These are phyloP conservation scores for Cryptococcus sp. DNA, from an alignment of 1,284 basidiomycete species.

Conservation along the genomic window DNA sequence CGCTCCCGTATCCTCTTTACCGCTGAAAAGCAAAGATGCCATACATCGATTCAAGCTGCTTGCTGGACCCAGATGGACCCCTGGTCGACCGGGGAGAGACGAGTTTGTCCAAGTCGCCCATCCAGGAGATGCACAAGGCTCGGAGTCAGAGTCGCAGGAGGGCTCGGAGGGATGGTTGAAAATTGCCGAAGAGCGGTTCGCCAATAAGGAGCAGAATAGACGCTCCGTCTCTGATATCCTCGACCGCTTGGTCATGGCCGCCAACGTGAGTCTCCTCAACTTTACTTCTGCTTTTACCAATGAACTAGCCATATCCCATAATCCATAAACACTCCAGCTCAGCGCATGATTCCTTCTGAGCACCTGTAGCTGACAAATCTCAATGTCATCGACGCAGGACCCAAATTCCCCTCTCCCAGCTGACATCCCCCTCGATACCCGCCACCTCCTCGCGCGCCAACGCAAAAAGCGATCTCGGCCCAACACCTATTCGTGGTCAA, in stretches of 20 bases:
- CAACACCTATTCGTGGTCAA: constrained; percentile 59
- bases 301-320: constrained; percentile 1
- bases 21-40: constrained; percentile 63
- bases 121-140: too few relatives aligned
- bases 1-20: constrained; percentile 69
- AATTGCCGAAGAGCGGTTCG: constrained; percentile 80
- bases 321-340: not conserved
- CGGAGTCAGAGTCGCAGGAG: constrained; percentile 35
- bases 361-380: too few relatives aligned
- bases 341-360: not conserved
- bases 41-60: constrained; percentile 77
- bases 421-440: constrained; percentile 71
- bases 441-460: constrained; percentile 70
- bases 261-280: constrained; percentile 62
- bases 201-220: constrained; percentile 73
- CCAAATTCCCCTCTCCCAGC: constrained; percentile 58
- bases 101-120: constrained; percentile 32
- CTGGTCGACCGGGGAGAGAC: constrained; percentile 59
- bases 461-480: constrained; percentile 63
- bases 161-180: constrained; percentile 64
- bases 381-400: constrained; percentile 53
- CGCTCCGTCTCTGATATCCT: constrained; percentile 81
- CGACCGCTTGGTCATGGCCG: constrained; percentile 67
- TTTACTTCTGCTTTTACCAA: not conserved
- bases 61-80: constrained; percentile 79